phyloP scores from a whole-genome alignment of 2,329 filamentous ascomycete species.

The Fusarium coffeatum region DNA sequence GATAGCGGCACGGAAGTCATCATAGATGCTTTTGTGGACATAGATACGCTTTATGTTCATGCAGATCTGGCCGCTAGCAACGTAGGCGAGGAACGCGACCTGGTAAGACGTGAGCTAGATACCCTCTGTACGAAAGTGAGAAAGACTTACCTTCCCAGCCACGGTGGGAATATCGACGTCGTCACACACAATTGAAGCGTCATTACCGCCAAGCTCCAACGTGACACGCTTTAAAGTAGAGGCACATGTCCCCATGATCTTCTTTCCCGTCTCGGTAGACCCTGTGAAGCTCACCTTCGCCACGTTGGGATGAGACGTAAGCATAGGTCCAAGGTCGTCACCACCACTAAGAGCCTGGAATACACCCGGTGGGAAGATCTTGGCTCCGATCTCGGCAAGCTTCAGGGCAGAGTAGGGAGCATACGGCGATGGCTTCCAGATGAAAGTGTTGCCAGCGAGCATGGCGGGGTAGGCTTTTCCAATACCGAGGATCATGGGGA shows the following conservation, averaged over 20 bases:
- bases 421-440: conserved; percentile 68
- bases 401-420: conserved; percentile 70
- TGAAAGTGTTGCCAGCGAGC: conserved; percentile 66
- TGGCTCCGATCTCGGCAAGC: conserved; percentile 65
- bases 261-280: conserved; percentile 69
- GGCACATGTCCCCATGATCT: conserved; percentile 9
- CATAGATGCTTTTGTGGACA: conserved; percentile 1
- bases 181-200: conserved; percentile 1
- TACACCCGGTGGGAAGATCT: conserved; percentile 71
- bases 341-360: conserved; percentile 70
- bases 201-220: conserved; percentile 60
- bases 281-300: conserved; percentile 74
- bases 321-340: conserved; percentile 67
- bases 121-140: background rate
- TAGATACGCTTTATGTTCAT: conserved; percentile 13
- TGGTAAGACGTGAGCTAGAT: background rate
- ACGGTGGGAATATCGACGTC: conserved; percentile 8
- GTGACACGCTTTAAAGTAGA: conserved; percentile 68
- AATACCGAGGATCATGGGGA: conserved; percentile 31
- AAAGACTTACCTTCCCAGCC: conserved; percentile 6
- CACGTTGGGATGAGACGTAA: conserved; percentile 67
- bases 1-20: background rate
- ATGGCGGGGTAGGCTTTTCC: conserved; percentile 67
- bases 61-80: background rate
- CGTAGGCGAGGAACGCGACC: conserved; percentile 2